Conservation (phyloP, 2,329 filamentous ascomycete genomes). For the Penicillium sclerotigenum region DNA sequence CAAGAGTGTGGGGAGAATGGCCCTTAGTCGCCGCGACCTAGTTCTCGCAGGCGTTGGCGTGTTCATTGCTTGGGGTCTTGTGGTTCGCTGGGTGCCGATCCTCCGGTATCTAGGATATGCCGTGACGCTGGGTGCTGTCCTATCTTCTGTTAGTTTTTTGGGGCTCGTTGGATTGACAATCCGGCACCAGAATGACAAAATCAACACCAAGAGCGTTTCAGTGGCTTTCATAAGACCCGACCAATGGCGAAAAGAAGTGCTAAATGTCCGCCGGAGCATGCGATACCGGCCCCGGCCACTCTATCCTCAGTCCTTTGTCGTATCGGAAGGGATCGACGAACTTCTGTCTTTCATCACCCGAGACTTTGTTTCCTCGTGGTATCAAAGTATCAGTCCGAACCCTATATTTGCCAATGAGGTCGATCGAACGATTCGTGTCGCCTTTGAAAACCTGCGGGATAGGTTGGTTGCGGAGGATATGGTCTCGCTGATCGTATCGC, state of each 20-base stretch:
- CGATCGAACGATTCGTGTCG: conserved; percentile 72
- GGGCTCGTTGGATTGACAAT: conserved; percentile 60
- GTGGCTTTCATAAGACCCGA: conserved; percentile 60
- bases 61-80: conserved; percentile 82
- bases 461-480: conserved; percentile 73
- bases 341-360: conserved; percentile 72
- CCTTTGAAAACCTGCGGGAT: conserved; percentile 68
- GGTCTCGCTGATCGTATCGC: conserved; percentile 76
- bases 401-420: conserved; percentile 81
- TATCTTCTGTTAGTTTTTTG: conserved; percentile 54
- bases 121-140: conserved; percentile 66
- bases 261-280: conserved; percentile 62
- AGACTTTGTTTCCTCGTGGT: conserved; percentile 89
- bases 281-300: conserved; percentile 67
- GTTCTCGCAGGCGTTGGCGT: conserved; percentile 41
- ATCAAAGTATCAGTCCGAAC: conserved; percentile 76
- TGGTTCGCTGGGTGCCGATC: conserved; percentile 75
- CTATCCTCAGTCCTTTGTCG: conserved; percentile 69
- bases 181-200: conserved; percentile 38
- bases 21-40: conserved; percentile 45
- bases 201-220: conserved; percentile 42
- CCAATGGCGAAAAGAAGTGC: conserved; percentile 69
- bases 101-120: conserved; percentile 84
- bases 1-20: conserved; percentile 51
- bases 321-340: conserved; percentile 77